Evolutionary conservation across 352 stramenopile genomes (phyloP).

Genomic region (Pythium utonaiense): DNA sequence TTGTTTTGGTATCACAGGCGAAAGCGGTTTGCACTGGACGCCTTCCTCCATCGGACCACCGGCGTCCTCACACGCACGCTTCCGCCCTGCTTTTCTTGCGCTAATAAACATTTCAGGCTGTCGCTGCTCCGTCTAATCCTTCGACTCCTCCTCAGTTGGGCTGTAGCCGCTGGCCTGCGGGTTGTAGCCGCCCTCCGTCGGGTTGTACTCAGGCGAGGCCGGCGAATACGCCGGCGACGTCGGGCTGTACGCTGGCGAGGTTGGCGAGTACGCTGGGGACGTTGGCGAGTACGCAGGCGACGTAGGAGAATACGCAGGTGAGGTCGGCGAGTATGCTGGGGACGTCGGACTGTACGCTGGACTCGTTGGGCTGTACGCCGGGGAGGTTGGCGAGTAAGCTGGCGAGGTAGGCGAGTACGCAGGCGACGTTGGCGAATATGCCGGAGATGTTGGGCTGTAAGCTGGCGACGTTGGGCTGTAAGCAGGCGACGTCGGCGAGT

Average conservation of each 20-base stretch:
- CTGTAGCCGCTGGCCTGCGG: conserved; percentile 72
- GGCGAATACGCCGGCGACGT: conserved; percentile 36
- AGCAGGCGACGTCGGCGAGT: conserved; percentile 72
- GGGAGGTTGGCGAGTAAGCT: conserved; percentile 60
- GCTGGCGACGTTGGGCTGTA: conserved; percentile 60
- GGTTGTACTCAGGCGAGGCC: conserved; percentile 73
- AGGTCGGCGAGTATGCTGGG: conserved; percentile 88
- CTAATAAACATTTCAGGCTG: conserved; percentile 34
- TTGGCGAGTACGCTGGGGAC: conserved; percentile 80
- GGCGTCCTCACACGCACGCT: too few relatives aligned
- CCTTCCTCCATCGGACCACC: too few relatives aligned
- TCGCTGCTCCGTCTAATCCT: conserved; percentile 28
- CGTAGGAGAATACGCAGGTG: conserved; percentile 73
- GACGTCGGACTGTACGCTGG: conserved; percentile 86
- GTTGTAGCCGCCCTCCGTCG: conserved; percentile 61
- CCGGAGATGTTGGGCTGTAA: conserved; percentile 43
- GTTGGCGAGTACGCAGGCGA: conserved; percentile 77
- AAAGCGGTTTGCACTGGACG: too few relatives aligned
- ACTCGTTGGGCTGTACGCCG: conserved; percentile 68
- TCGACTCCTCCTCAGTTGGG: conserved; percentile 56
- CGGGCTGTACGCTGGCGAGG: conserved; percentile 43
- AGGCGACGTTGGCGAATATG: conserved; percentile 48
- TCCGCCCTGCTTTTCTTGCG: neutral
- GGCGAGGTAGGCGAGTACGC: conserved; percentile 48
- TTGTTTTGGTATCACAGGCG: neutral